These are phyloP conservation scores for Sphagnum tenellum DNA, from an alignment of 225 moss, liverwort and hornwort genomes.

Conservation along the genomic window DNA sequence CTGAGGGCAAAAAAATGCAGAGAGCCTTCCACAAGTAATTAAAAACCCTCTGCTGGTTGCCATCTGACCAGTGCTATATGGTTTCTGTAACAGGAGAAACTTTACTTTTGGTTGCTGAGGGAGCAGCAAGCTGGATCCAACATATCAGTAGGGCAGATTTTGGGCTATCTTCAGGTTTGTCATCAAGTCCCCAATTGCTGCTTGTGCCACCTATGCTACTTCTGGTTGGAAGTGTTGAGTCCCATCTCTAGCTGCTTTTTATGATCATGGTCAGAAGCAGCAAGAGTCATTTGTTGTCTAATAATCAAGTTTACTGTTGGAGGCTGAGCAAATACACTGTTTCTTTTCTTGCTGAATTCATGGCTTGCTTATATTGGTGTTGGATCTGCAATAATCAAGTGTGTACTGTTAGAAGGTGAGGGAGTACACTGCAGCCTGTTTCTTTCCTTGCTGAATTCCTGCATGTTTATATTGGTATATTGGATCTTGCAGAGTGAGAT, in stretches of 20 bases:
- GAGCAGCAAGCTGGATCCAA: constrained; percentile 47
- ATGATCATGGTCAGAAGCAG: neutral
- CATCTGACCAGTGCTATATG: too few relatives aligned
- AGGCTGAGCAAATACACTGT: neutral
- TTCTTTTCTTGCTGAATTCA: neutral
- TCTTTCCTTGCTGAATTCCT: too few relatives aligned
- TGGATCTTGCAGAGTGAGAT: constrained; percentile 59
- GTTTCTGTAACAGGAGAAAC: constrained; percentile 38
- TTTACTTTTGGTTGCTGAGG: constrained; percentile 50
- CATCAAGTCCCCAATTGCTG: neutral
- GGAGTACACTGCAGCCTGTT: too few relatives aligned
- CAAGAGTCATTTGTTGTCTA: too few relatives aligned
- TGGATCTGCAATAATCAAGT: too few relatives aligned
- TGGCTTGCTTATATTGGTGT: too few relatives aligned
- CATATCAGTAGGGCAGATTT: constrained; percentile 37
- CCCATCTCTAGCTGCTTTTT: too few relatives aligned
- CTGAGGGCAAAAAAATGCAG: too few relatives aligned
- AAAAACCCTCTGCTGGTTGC: too few relatives aligned
- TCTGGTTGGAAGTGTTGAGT: too few relatives aligned
- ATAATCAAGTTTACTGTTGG: neutral
- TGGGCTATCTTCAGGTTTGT: constrained; percentile 43
- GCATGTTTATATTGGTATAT: neutral
- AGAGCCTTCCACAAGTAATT: too few relatives aligned
- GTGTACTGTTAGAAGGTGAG: too few relatives aligned
- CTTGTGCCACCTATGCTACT: neutral